Conservation (phyloP, 75 land plant genomes). For the Adiantum capillusveneris region DNA sequence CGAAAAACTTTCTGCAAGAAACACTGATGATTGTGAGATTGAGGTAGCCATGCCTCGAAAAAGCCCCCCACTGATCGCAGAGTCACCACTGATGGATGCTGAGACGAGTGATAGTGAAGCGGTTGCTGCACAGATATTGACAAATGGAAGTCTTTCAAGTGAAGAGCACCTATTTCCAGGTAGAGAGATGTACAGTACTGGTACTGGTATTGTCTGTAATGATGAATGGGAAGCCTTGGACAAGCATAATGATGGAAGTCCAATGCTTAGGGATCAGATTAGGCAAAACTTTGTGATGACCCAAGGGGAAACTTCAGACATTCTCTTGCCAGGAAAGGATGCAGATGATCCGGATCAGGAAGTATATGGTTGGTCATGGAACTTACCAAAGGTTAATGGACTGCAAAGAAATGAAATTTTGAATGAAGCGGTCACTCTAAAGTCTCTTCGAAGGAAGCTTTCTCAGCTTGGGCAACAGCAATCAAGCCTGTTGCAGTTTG, state of each 20-base stretch:
- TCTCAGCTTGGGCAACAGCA: constrained; percentile 22
- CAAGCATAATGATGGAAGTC: too few relatives aligned
- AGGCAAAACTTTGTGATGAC: too few relatives aligned
- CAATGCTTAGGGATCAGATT: too few relatives aligned
- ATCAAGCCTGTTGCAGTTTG: constrained; percentile 23
- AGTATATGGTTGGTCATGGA: too few relatives aligned
- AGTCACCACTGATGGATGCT: not conserved
- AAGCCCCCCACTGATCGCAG: constrained; percentile 24
- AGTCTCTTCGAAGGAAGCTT: constrained; percentile 11
- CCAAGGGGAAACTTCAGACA: too few relatives aligned
- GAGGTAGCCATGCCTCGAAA: constrained; percentile 84
- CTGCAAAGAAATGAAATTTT: not conserved
- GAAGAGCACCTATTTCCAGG: not conserved
- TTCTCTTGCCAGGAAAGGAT: too few relatives aligned
- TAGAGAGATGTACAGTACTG: too few relatives aligned
- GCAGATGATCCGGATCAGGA: too few relatives aligned
- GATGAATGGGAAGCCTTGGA: too few relatives aligned
- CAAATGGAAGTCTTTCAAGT: not conserved
- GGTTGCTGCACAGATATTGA: not conserved
- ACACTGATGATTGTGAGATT: constrained; percentile 67
- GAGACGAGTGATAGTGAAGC: not conserved
- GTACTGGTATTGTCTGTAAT: too few relatives aligned
- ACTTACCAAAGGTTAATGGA: too few relatives aligned
- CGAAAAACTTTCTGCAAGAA: constrained; percentile 72
- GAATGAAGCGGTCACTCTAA: too few relatives aligned